Evolutionary conservation across 2,329 filamentous ascomycete species (phyloP), one percentile per base, ranked within the genome.

Genomic region (Monosporascus sp.): DNA sequence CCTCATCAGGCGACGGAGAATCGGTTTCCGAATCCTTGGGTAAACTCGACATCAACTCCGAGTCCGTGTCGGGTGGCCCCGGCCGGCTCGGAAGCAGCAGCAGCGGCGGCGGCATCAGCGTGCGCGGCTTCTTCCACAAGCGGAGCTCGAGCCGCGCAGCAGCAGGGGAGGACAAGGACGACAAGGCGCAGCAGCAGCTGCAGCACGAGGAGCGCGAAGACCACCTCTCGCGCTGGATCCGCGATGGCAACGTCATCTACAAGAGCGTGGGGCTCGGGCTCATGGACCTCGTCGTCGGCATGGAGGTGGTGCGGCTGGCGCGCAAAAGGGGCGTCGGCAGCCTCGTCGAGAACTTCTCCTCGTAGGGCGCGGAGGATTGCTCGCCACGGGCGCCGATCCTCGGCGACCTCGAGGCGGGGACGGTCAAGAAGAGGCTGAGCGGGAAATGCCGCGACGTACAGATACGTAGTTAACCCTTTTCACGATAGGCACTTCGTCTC

Each of bases 211-310:
- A 73, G 55, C 73, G 73, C 54, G 76, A 82, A 49, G 74, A 82
- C 50, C 71, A 77, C 11, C 69, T 85, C 51, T 71, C 73, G 27
- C 70, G 73, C 20, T 86, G 84, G 84, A 66, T 87, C 52, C 73
- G 78, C 53, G 74, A 75, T 3, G 85, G 85, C 0, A 87, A 85
- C 54, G 84, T 88, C 20, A 78, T 88, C 7, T 88, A 87, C 65
- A 88, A 87, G 73, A 83, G 81, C 56, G 85, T 88, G 0, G 85
- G 85, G 0, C 67, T 87, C 48, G 85, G 84, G 0, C 65, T 87
- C 49, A 87, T 87, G 84, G 85, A 88, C 61, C 67, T 88, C 22
- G 78, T 82, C 1, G 79, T 86, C 2, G 85, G 84, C 16, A 75
- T 76, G 60, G 78, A 84, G 52, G 57, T 88, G 48, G 66, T 87